Base-by-base conservation (phyloP, 345 rosid genomes). In the Abelmoschus esculentus region DNA sequence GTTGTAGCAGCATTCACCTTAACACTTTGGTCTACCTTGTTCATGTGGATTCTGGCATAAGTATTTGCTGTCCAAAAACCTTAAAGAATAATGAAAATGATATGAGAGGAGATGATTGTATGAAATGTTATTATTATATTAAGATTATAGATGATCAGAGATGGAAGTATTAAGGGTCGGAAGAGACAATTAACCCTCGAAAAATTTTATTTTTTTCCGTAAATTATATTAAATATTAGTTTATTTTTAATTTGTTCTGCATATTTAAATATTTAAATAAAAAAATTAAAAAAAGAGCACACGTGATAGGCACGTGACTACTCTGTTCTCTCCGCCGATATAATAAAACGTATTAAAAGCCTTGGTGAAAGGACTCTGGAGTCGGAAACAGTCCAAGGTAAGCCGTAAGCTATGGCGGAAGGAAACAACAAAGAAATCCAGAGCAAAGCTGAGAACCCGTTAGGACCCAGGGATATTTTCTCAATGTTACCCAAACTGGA, bases 1-100 rank as follows among this genome's bases (percentile, higher is more conserved):
- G 67, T 80, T 11, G 75, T 84, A 61, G 89, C 89, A 61, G 84
- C 93, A 1, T 17, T 88, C 55, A 75, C 88, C 22, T 77, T 86
- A 31, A 85, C 90, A 56, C 70, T 83, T 61, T 88, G 91, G 93
- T 85, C 93, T 0, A 86, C 87, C 2, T 77, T 80, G 63, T 88
- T 86, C 78, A 76, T 89, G 93, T 86, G 89, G 93, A 83, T 86
- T 38, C 81, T 86, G 22, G 79, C 86, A 60, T 84, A 71, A 65
- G 50, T 60, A 60, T 22, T 1, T 49, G 19, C 13, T 42, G 29
- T 3, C 2, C 47, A 9, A 61, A 61, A 22, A 22, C 26, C 26
- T 22, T 22, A 22, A 22, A 22, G 1, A 22, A 0, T 22, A 22
- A 22, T 22, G 26, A 22, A 22, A 22, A 22, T 22, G 26, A 22